phyloP scores from a whole-genome alignment of 2,329 filamentous ascomycete genomes.

The Simplicillium aogashimaense region DNA sequence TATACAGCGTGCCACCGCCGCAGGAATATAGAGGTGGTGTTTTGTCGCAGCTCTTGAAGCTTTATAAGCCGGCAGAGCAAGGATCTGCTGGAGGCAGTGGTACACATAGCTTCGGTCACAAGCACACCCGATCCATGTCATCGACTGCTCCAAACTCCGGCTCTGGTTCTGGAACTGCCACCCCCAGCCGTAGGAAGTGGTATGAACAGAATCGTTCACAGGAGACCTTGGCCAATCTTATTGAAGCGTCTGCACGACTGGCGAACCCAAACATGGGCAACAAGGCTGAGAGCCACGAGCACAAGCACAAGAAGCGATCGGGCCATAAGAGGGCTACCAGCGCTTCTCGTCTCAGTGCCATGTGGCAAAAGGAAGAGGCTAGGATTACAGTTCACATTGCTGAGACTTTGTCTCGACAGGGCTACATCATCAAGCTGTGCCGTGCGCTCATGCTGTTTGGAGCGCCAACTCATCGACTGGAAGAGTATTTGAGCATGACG shows the following conservation, averaged over 20 bases:
- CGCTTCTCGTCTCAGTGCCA: slow-evolving; percentile 23
- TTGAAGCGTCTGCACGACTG: slow-evolving; percentile 33
- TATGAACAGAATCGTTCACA: slow-evolving; percentile 36
- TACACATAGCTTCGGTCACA: slow-evolving; percentile 4
- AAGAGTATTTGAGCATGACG: slow-evolving; percentile 83
- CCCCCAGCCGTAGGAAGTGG: slow-evolving; percentile 35
- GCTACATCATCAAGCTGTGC: slow-evolving; percentile 76
- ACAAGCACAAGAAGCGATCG: slow-evolving; percentile 17
- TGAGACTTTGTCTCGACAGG: slow-evolving; percentile 65
- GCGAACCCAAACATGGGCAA: slow-evolving; percentile 22
- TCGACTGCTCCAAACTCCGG: slow-evolving; percentile 4
- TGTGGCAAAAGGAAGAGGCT: slow-evolving; percentile 32
- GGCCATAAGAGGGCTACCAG: slow-evolving; percentile 25
- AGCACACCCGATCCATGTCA: slow-evolving; percentile 11
- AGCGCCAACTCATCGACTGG: slow-evolving; percentile 79
- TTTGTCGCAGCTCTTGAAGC: slow-evolving; percentile 33
- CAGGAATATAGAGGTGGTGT: slow-evolving; percentile 33
- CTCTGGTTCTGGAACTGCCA: slow-evolving; percentile 25
- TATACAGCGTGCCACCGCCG: slow-evolving; percentile 29
- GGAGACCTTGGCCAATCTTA: slow-evolving; percentile 35
- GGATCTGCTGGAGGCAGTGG: slow-evolving; percentile 4
- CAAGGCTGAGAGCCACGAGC: slow-evolving; percentile 10
- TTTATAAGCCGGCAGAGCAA: slow-evolving; percentile 29
- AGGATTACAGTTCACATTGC: slow-evolving; percentile 44
- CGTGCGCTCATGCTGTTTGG: slow-evolving; percentile 79